Evolutionary conservation across 306 rosid genomes (phyloP).

Genomic region (Pyrus communis): DNA sequence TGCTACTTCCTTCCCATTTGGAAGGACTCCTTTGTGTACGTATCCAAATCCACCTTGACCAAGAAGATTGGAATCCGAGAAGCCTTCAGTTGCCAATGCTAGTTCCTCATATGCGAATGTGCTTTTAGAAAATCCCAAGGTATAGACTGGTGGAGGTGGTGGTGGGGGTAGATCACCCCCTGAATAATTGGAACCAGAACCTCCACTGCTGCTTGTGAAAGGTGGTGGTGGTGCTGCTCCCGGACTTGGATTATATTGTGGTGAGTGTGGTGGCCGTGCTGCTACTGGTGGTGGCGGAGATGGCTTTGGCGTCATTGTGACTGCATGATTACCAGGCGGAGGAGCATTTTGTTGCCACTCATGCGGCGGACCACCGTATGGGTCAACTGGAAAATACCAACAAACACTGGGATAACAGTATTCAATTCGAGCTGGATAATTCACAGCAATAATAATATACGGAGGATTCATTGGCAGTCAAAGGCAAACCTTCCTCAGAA

Average conservation of each 20-base stretch:
- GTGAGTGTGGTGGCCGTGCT: constrained; percentile 48
- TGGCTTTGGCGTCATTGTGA: constrained; percentile 44
- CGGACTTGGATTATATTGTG: constrained; percentile 5
- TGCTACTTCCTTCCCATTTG: constrained; percentile 93
- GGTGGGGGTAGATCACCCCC: constrained; percentile 57
- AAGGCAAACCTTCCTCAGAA: neutral
- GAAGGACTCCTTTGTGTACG: constrained; percentile 86
- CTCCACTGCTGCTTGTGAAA: constrained; percentile 69
- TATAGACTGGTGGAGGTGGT: constrained; percentile 66
- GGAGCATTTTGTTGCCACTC: constrained; percentile 67
- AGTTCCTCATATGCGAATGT: constrained; percentile 72
- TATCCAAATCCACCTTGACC: constrained; percentile 98
- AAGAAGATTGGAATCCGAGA: constrained; percentile 89
- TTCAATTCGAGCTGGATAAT: neutral
- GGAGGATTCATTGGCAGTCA: neutral
- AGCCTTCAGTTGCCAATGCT: constrained; percentile 87
- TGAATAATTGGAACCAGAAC: constrained; percentile 83
- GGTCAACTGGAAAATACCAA: constrained; percentile 41
- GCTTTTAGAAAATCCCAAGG: constrained; percentile 64
- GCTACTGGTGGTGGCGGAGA: constrained; percentile 50
- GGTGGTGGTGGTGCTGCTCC: constrained; percentile 39
- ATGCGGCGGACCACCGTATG: constrained; percentile 50
- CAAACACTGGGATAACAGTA: neutral
- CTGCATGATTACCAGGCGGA: constrained; percentile 48
- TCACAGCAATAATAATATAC: neutral